A percentile compares a stretch with the other conserved stretches of the same genome.
Conservation (phyloP, 768 basidiomycete species). For the Psilocybe cubensis region DNA sequence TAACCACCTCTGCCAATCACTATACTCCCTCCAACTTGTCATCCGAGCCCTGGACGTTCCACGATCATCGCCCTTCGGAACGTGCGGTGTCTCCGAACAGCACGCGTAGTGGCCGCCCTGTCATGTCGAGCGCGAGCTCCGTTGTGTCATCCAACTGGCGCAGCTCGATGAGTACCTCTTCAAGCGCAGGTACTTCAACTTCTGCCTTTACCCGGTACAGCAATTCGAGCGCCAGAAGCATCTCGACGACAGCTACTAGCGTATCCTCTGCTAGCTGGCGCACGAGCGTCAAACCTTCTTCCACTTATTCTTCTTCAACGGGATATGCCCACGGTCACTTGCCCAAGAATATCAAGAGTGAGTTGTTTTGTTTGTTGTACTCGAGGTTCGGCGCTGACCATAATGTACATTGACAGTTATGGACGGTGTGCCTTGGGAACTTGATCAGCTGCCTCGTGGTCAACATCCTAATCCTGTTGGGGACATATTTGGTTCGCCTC, state of each 20-base stretch:
- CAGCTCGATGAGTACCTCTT: slow-evolving; percentile 71
- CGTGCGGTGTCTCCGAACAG: slow-evolving; percentile 65
- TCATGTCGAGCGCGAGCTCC: slow-evolving; percentile 64
- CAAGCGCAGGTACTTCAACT: slow-evolving; percentile 69
- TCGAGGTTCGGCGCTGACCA: background rate
- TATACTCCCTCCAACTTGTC: slow-evolving; percentile 3
- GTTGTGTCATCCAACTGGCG: slow-evolving; percentile 77
- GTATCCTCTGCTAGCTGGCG: slow-evolving; percentile 79
- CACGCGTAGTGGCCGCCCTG: slow-evolving; percentile 47
- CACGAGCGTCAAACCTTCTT: slow-evolving; percentile 44
- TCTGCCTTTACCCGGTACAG: slow-evolving; percentile 82
- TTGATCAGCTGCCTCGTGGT: slow-evolving; percentile 69
- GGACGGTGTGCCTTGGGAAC: slow-evolving; percentile 77
- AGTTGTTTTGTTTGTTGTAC: slow-evolving; percentile 27
- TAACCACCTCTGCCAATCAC: slow-evolving; percentile 27
- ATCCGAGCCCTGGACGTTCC: slow-evolving; percentile 35
- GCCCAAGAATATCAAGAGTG: slow-evolving; percentile 84
- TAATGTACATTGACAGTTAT: slow-evolving; percentile 55
- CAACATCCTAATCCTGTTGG: slow-evolving; percentile 62
- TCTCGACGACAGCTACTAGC: slow-evolving; percentile 83
- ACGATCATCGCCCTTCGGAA: slow-evolving; percentile 35
- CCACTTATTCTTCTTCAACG: slow-evolving; percentile 30
- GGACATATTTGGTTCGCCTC: slow-evolving; percentile 65
- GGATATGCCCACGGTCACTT: slow-evolving; percentile 35
- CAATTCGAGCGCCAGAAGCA: slow-evolving; percentile 71